Evolutionary conservation across 2,329 filamentous ascomycete species (phyloP), one percentile per base, ranked within the genome.

Genomic region (Diplocarpon mali): DNA sequence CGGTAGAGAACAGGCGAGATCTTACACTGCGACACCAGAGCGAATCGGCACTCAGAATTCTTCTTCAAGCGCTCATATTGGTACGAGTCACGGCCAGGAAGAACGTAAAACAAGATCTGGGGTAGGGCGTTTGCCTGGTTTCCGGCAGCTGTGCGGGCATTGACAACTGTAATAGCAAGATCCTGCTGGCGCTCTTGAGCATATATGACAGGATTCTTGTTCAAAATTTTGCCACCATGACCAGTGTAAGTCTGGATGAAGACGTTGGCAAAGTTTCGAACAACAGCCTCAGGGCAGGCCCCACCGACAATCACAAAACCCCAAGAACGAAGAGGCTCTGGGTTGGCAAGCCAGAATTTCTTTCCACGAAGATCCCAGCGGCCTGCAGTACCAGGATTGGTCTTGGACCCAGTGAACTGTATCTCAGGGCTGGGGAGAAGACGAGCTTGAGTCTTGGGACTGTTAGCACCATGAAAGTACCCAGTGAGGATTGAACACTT

Each of bases 21-120:
- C 53, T 57, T 54, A 64, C 62, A 63, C 61, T 96, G 92, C 0
- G 87, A 86, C 0, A 87, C 71, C 12, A 89, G 74, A n/a, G 83
- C 88, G 52, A 79, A 89, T 29, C 85, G 80, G 58, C 85, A 90
- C 55, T 98, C 92, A 49, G 78, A 82, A 20, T 77, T 85, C 65
- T 89, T 89, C 76, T 98, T 98, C 62, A 96, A 75, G 0, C 85
- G 78, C 42, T 85, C 78, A 56, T 98, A 98, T 0, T 78, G 70
- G 12, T 78, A 76, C 0, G 76, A 67, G 50, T 87, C 82, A 58
- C 83, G 83, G 60, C 80, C 76, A 0, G 73, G 73, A 1, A 95
- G 70, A 10, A 96, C 71, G 55, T 90, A 82, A 54, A 96, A 75
- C 8, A 98, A 62, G 3, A 98, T 74, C 60, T 92, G 81, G 0